Conservation (phyloP, 2,329 filamentous ascomycete species). For the Phaeosphaeria sp. region DNA sequence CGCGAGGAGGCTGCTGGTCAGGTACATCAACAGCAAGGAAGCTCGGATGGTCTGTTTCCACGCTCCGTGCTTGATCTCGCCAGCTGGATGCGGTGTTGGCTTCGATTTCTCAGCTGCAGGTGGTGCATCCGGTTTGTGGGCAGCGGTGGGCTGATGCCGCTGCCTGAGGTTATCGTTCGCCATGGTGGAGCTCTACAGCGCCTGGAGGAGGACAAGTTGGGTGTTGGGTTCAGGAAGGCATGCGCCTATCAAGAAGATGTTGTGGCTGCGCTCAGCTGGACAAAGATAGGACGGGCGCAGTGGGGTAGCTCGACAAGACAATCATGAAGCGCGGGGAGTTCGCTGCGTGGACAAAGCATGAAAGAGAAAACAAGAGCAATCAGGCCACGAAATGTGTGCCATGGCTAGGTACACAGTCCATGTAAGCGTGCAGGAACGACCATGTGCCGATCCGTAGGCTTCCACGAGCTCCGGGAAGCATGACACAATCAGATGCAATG, state of each 20-base stretch:
- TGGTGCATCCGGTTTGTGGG: slow-evolving; percentile 19
- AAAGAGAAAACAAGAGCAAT: background rate
- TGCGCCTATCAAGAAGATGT: slow-evolving; percentile 14
- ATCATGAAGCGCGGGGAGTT: slow-evolving; percentile 7
- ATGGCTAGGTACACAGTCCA: slow-evolving; percentile 7
- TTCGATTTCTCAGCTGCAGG: slow-evolving; percentile 18
- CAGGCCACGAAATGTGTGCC: slow-evolving; percentile 13
- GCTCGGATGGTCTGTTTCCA: slow-evolving; percentile 53
- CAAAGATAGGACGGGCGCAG: slow-evolving; percentile 13
- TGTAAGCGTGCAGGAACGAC: slow-evolving; percentile 14
- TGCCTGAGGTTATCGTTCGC: slow-evolving; percentile 38
- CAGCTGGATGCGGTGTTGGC: slow-evolving; percentile 40
- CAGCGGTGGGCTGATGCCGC: slow-evolving; percentile 39
- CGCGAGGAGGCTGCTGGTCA: slow-evolving; percentile 52
- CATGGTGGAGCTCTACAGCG: slow-evolving; percentile 27
- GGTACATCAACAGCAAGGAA: slow-evolving; percentile 54
- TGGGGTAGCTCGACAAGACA: slow-evolving; percentile 9
- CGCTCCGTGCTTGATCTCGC: slow-evolving; percentile 52
- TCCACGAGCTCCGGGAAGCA: slow-evolving; percentile 11
- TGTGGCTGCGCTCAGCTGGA: slow-evolving; percentile 18
- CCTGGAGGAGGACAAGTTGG: slow-evolving; percentile 1
- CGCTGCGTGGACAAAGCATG: background rate
- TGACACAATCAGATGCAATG: slow-evolving; percentile 10
- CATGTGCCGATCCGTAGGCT: slow-evolving; percentile 20
- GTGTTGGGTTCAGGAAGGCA: slow-evolving; percentile 6